Evolutionary conservation across 345 rosid genomes (phyloP).

Genomic region (Psidium friedrichsthalianum): DNA sequence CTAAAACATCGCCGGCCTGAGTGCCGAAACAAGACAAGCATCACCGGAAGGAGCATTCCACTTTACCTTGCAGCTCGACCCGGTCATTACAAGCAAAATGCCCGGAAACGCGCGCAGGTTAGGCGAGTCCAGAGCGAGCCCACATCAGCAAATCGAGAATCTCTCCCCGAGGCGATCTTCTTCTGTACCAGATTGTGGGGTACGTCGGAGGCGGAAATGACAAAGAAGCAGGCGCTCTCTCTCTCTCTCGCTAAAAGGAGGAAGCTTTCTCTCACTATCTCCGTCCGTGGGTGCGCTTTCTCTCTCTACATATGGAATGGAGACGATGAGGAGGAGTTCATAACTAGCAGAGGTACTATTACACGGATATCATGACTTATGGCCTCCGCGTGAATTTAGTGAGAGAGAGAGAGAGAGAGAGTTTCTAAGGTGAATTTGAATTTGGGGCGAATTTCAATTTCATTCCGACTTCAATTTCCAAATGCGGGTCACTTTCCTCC

Average conservation of each 20-base stretch:
- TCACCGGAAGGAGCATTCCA: background rate
- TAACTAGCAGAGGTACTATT: constrained; percentile 4
- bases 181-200: background rate
- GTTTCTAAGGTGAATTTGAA: constrained; percentile 12
- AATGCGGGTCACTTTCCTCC: background rate
- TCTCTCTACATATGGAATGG: constrained; percentile 10
- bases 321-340: background rate
- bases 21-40: too few species aligned
- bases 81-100: too few species aligned
- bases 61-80: background rate
- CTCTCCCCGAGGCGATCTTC: background rate
- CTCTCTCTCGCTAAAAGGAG: background rate
- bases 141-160: background rate
- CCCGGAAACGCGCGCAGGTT: background rate
- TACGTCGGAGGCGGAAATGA: constrained; percentile 8
- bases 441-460: constrained; percentile 40
- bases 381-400: constrained; percentile 33
- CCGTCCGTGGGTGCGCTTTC: background rate
- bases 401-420: background rate
- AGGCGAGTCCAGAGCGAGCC: too few species aligned
- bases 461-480: constrained; percentile 73
- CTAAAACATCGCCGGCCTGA: too few species aligned
- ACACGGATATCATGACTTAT: constrained; percentile 42
- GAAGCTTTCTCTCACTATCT: constrained; percentile 12
- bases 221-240: constrained; percentile 15